Base-by-base conservation (phyloP, 805 yeast species). In the Metschnikowia continentalis region DNA sequence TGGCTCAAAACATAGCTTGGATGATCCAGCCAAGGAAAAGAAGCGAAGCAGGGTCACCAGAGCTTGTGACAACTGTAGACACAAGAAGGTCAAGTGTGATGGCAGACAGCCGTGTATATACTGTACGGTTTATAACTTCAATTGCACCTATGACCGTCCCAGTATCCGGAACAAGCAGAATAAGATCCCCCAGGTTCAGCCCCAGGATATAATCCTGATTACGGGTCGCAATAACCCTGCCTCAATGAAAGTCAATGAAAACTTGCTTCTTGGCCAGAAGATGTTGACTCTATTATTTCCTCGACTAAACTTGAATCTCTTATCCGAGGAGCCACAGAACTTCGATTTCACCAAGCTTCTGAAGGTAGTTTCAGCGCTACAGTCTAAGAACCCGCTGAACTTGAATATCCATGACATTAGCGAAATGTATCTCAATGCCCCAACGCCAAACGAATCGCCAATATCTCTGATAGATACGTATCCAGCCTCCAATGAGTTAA, bases 61-160 rank as follows among this genome's bases (percentile, higher is more conserved):
- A 49, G 94, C 94, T 2, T 87, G 94, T 61, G 87, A 83, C 58
- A 82, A 79, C 55, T 86, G 94, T 64, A 76, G 92, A 19, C 79
- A 78, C 66, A 86, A 84, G 67, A 87, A 87, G 62, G 88, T 86
- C 55, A 83, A 84, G 62, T 87, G 95, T 67, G 90, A 86, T 63
- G 94, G 92, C 4, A 78, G 79, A 58, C 84, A 79, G 58, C 94
- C 92, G 0, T 87, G 95, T 65, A 78, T 81, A 32, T 89, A 84
- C 65, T 90, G 96, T 64, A 86, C 96, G 1, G 96, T 89, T 1
- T 90, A 89, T 68, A 82, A 88, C 19, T 88, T 86, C 66, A 86
- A 81, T 51, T 90, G 97, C 68, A 82, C 95, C 0, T 90, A 90
- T 64, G 88, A 86, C 61, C 89, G 88, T 61, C 92, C 95, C 8